Evolutionary conservation across 257 asterid species (phyloP), one percentile per base, ranked within the genome.

Genomic region (Ilex aquifolium): DNA sequence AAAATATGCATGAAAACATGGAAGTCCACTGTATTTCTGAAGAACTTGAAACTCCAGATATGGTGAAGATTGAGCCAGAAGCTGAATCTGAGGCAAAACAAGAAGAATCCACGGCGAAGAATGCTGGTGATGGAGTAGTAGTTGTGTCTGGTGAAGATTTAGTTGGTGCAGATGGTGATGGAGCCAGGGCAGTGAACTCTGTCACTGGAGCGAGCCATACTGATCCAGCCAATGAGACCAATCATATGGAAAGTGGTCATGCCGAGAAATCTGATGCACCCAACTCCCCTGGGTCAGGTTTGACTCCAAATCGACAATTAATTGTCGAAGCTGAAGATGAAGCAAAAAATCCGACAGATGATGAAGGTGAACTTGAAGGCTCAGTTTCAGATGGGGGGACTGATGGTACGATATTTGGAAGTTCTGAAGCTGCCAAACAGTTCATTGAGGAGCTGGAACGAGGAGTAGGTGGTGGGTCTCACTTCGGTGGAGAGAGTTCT

Each of bases 381-480:
- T 72, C 79, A 57, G 32, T 65, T 42, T 83, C 95, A 31, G 95
- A 89, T 61, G 91, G 56, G 49, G 94, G 83, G 29, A 77, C 81
- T 39, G 98, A 86, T 66, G 96, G 85, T 65, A 76, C 82, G 88
- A 63, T 85, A 61, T 88, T 88, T 66, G 97, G 95, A 69, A 71
- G 88, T 78, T 90, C 97, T 31, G 95, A 85, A 76, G 90, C 95
- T 21, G 96, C 95, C 66, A 83, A 75, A 63, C 92, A 78, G 79
- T 89, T 85, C 81, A 83, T 89, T 13, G 97, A 92, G 82, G 95
- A 83, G 64, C 68, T 92, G 88, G 94, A 87, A 72, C 82, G 75
- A 61, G 98, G 80, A 56, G 82, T 95, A 5, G 91, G 81, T 30
- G 77, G 59, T 70, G 86, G 72, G 71, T 77, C 85, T 66, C 79